These are phyloP conservation scores for Podila horticola DNA, from an alignment of 192 early-diverging fungal species.

Conservation along the genomic window DNA sequence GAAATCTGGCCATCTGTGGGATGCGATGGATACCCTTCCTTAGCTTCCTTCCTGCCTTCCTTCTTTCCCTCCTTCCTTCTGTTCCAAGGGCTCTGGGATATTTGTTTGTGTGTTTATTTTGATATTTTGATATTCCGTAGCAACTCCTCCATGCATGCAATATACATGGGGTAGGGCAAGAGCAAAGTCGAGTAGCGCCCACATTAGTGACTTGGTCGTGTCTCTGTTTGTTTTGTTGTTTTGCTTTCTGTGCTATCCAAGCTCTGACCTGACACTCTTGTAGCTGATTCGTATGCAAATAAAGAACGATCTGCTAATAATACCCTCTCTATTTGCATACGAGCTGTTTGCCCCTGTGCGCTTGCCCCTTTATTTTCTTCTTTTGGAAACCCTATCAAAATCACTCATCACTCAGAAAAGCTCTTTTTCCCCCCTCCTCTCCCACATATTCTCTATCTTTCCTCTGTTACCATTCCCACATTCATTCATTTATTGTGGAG, in stretches of 20 bases:
- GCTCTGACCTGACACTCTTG: too few species aligned
- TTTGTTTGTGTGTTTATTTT: not conserved
- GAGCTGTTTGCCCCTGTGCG: too few species aligned
- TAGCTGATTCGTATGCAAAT: too few species aligned
- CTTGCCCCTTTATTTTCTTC: not conserved
- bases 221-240: too few species aligned
- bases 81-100: not conserved
- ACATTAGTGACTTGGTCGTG: too few species aligned
- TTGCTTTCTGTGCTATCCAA: too few species aligned
- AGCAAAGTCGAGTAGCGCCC: too few species aligned
- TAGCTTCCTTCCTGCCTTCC: not conserved
- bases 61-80: not conserved
- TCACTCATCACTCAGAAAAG: not conserved
- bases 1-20: not conserved
- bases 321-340: too few species aligned
- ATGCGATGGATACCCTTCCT: not conserved
- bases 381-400: not conserved
- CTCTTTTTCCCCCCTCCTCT: not conserved
- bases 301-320: too few species aligned
- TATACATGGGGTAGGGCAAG: not conserved
- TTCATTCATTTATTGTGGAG: not conserved
- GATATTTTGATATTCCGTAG: not conserved
- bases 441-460: not conserved
- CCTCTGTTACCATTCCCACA: not conserved
- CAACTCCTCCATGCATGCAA: conserved; percentile 1